Percentiles rank a stretch among this genome's conserved stretches.
These are phyloP conservation scores for Gelatoporia subvermispora DNA, from an alignment of 768 basidiomycete species.

Conservation along the genomic window DNA sequence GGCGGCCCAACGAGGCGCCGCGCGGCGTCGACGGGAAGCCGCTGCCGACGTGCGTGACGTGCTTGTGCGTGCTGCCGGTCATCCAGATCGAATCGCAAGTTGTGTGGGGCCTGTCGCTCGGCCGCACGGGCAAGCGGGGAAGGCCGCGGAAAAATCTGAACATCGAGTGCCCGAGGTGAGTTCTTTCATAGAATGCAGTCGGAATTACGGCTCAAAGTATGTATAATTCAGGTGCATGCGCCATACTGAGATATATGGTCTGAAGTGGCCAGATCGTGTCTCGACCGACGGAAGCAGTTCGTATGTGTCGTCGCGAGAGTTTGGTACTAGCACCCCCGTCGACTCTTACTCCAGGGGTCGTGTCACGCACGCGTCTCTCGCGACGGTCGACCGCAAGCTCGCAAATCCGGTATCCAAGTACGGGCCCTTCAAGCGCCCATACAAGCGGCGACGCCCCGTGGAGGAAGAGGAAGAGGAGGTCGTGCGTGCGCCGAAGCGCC, in stretches of 20 bases:
- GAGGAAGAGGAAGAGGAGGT: constrained; percentile 15
- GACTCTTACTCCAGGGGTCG: constrained; percentile 33
- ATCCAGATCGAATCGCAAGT: constrained; percentile 72
- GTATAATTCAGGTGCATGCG: constrained; percentile 59
- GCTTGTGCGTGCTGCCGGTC: constrained; percentile 65
- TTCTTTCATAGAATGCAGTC: constrained; percentile 9
- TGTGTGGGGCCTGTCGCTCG: constrained; percentile 67
- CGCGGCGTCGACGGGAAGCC: constrained; percentile 62
- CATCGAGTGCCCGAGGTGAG: constrained; percentile 74
- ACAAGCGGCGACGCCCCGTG: constrained; percentile 13
- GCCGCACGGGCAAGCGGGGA: constrained; percentile 50
- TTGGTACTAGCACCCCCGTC: constrained; percentile 19
- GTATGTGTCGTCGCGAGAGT: constrained; percentile 39
- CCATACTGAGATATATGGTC: constrained; percentile 72
- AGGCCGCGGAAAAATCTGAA: constrained; percentile 34
- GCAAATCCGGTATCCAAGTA: constrained; percentile 31
- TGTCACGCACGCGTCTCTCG: constrained; percentile 45
- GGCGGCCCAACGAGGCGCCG: constrained; percentile 33
- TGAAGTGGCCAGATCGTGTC: constrained; percentile 65
- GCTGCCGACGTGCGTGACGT: constrained; percentile 68
- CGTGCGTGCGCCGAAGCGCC: constrained; percentile 42
- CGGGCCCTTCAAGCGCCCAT: constrained; percentile 6
- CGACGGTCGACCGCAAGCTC: constrained; percentile 53
- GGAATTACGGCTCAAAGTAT: constrained; percentile 7
- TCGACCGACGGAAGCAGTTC: constrained; percentile 42